These are phyloP conservation scores for Penicillium sp. DNA, from an alignment of 2,329 filamentous ascomycete species.

Conservation along the genomic window DNA sequence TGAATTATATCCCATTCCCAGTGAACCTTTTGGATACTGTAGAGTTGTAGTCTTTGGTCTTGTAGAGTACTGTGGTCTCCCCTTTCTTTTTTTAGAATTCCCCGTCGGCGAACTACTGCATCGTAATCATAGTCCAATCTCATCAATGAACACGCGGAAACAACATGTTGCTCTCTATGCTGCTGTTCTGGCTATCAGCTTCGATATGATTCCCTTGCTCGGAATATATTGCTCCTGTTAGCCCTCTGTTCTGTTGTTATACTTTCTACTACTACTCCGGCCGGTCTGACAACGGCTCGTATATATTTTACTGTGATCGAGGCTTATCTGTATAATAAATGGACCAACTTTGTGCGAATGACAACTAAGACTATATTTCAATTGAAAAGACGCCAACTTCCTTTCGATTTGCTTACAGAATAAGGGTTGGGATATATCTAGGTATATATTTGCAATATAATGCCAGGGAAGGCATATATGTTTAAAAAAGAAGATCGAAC, in stretches of 20 bases:
- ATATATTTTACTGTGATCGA: background rate
- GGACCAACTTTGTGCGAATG: background rate
- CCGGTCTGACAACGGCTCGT: background rate
- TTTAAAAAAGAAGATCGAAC: background rate
- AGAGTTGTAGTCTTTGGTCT: background rate
- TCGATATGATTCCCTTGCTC: background rate
- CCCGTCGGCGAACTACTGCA: background rate
- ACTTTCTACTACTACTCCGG: too few species aligned
- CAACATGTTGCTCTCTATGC: background rate
- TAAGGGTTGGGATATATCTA: background rate
- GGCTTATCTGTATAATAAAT: background rate
- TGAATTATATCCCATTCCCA: constrained; percentile 9
- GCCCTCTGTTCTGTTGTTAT: background rate
- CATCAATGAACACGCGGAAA: background rate
- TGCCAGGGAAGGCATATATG: too few species aligned
- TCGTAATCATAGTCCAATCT: background rate
- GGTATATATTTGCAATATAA: background rate
- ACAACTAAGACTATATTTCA: background rate
- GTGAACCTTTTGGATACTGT: background rate
- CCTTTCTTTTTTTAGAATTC: too few species aligned
- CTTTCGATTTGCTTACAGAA: background rate
- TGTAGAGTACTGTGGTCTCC: background rate
- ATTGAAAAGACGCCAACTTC: background rate
- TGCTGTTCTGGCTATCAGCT: background rate
- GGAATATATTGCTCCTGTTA: background rate